These are phyloP conservation scores for Paramecium octaurelia DNA, from an alignment of 73 alveolate species.

Conservation along the genomic window DNA sequence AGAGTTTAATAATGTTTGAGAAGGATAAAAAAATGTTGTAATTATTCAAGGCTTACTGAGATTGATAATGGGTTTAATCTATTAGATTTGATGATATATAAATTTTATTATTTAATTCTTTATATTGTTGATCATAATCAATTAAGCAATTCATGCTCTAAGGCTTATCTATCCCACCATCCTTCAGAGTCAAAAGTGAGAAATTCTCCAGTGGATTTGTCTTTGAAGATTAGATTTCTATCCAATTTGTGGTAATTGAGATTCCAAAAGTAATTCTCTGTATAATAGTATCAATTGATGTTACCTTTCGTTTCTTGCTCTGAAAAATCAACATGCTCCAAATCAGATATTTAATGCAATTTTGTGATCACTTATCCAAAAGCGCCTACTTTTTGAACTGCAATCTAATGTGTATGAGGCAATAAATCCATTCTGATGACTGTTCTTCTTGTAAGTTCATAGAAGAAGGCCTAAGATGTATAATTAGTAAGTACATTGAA, in stretches of 20 bases:
- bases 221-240: conserved; percentile 43
- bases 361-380: conserved; percentile 53
- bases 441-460: conserved; percentile 61
- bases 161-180: conserved; percentile 59
- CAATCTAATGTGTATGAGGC: conserved; percentile 56
- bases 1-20: neutral
- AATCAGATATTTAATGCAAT: conserved; percentile 39
- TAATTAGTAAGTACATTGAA: neutral
- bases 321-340: conserved; percentile 48
- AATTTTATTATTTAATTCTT: neutral
- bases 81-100: neutral
- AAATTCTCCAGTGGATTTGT: conserved; percentile 56
- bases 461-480: conserved; percentile 52
- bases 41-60: neutral
- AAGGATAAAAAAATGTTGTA: neutral
- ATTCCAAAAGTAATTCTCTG: conserved; percentile 64
- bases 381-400: conserved; percentile 48
- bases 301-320: conserved; percentile 31
- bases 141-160: conserved; percentile 57
- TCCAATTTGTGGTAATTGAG: conserved; percentile 40
- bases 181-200: conserved; percentile 55
- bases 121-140: conserved; percentile 2
- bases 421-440: conserved; percentile 60
- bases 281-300: too few species aligned
- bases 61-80: neutral